Conservation (phyloP, 345 rosid genomes). For the Eucalyptus albens region DNA sequence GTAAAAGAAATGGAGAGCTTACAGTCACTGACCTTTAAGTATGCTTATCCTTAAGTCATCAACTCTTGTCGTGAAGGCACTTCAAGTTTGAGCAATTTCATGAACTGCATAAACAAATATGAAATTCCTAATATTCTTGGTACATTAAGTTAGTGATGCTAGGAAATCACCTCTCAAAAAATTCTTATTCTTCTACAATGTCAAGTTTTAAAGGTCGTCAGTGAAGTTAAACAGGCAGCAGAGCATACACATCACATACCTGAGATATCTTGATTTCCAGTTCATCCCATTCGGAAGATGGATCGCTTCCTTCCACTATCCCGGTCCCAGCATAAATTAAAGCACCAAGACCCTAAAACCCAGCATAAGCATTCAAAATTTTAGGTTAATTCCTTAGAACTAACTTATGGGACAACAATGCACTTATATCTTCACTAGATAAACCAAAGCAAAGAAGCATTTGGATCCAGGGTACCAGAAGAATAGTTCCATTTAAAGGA, state of each 20-base stretch:
- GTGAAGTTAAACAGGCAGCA: not conserved
- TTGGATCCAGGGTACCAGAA: not conserved
- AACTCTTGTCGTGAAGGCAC: conserved; percentile 25
- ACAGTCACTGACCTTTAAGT: conserved; percentile 13
- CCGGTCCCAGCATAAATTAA: conserved; percentile 83
- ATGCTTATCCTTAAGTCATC: conserved; percentile 10
- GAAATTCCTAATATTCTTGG: not conserved
- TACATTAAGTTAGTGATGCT: not conserved
- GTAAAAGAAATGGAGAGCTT: not conserved
- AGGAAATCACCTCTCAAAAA: not conserved
- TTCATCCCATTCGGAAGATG: conserved; percentile 81
- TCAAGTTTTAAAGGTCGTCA: not conserved
- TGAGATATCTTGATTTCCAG: conserved; percentile 88
- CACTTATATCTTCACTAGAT: not conserved
- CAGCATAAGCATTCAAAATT: not conserved
- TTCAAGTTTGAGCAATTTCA: conserved; percentile 66
- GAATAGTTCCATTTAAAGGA: not conserved
- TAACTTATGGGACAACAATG: not conserved
- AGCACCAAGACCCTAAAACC: conserved; percentile 58
- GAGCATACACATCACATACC: conserved; percentile 10
- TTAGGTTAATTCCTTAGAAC: not conserved
- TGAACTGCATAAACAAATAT: conserved; percentile 34
- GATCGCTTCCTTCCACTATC: conserved; percentile 74
- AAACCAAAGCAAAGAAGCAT: not conserved
- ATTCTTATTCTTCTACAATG: not conserved